Evolutionary conservation across 1,284 basidiomycete genomes (phyloP).

Genomic region (Malassezia cuniculi): DNA sequence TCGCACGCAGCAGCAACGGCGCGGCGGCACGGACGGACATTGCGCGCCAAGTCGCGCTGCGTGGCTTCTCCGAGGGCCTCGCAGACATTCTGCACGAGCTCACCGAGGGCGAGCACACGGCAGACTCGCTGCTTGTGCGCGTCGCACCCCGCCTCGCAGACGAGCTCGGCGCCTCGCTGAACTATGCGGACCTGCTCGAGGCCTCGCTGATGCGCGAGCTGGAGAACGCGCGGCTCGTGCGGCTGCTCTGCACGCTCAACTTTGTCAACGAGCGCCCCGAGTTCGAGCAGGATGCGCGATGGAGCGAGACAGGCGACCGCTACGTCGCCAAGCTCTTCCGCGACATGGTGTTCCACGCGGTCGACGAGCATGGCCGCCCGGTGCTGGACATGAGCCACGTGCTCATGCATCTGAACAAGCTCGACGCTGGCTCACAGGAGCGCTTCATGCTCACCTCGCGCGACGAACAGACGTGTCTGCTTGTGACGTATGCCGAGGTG

Average conservation of each 20-base stretch:
- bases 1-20: conserved; percentile 61
- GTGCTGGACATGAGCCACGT: conserved; percentile 57
- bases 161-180: conserved; percentile 71
- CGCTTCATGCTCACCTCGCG: conserved; percentile 83
- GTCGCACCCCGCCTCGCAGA: conserved; percentile 61
- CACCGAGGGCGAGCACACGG: conserved; percentile 50
- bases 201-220: conserved; percentile 73
- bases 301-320: conserved; percentile 95
- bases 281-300: conserved; percentile 75
- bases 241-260: conserved; percentile 82
- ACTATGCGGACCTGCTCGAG: conserved; percentile 68
- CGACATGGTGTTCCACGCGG: conserved; percentile 95
- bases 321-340: conserved; percentile 97
- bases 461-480: conserved; percentile 88
- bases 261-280: conserved; percentile 98
- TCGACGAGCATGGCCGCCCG: conserved; percentile 77
- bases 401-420: conserved; percentile 48
- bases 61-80: conserved; percentile 65
- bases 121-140: conserved; percentile 67
- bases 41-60: conserved; percentile 66
- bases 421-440: conserved; percentile 85
- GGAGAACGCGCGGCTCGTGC: conserved; percentile 89
- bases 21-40: conserved; percentile 55
- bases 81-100: conserved; percentile 68
- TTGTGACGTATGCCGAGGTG: conserved; percentile 79